Conservation (phyloP, 257 asterid species). For the Solanum chiquidenum region DNA sequence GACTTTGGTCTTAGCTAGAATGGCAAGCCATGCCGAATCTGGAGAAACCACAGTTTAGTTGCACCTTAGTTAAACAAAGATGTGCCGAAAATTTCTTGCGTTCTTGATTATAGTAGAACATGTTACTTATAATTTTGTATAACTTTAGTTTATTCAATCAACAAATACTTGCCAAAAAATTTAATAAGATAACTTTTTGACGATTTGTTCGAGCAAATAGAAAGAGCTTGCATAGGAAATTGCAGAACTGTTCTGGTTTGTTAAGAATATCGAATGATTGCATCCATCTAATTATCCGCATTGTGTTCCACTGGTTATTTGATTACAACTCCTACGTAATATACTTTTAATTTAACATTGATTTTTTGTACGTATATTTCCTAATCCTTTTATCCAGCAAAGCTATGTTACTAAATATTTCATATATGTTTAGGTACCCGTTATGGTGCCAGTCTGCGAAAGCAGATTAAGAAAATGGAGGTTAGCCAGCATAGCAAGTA, state of each 20-base stretch:
- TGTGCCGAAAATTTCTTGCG: neutral
- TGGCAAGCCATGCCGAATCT: neutral
- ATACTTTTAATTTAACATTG: neutral
- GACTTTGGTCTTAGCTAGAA: neutral
- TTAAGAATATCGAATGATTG: neutral
- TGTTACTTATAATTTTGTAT: neutral
- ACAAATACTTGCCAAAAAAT: neutral
- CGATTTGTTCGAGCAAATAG: neutral
- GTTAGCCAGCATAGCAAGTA: slow-evolving; percentile 39
- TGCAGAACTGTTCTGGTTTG: neutral
- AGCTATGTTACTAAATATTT: neutral
- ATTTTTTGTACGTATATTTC: neutral
- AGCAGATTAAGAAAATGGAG: slow-evolving; percentile 47
- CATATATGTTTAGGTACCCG: slow-evolving; percentile 22
- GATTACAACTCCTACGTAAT: neutral
- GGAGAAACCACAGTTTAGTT: neutral
- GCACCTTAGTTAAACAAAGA: neutral
- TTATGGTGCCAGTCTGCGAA: slow-evolving; percentile 41
- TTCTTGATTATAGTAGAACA: neutral
- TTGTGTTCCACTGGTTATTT: neutral
- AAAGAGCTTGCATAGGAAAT: neutral
- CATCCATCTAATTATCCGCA: neutral
- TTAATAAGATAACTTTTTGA: neutral
- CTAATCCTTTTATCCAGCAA: no score
- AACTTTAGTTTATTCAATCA: neutral